These are phyloP conservation scores for Melocanna baccifera DNA, from an alignment of 176 grass and related monocot genomes.

Conservation along the genomic window DNA sequence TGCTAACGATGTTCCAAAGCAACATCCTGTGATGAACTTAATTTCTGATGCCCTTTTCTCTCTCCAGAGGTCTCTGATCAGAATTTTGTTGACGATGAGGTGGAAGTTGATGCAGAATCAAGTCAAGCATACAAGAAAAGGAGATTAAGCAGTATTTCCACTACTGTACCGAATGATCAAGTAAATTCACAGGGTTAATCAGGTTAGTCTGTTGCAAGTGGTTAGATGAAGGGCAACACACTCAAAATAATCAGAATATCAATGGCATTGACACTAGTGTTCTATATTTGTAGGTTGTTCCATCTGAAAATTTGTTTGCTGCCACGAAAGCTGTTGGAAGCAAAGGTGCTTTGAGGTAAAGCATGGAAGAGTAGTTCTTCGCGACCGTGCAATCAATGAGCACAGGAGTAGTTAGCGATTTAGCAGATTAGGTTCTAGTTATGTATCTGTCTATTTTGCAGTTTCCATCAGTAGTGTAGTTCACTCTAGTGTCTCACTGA, in stretches of 20 bases:
- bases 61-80: constrained; percentile 85
- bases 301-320: neutral
- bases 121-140: constrained; percentile 50
- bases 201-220: neutral
- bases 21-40: neutral
- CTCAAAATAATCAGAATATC: neutral
- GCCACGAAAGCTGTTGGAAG: neutral
- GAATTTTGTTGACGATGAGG: constrained; percentile 71
- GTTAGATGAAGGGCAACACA: neutral
- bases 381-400: neutral
- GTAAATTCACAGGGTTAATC: constrained; percentile 34
- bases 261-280: neutral
- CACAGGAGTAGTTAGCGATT: constrained; percentile 6
- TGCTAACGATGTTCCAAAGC: neutral
- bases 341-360: constrained; percentile 22
- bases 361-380: neutral
- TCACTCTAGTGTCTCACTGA: neutral
- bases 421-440: neutral
- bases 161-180: constrained; percentile 34
- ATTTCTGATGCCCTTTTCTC: constrained; percentile 26
- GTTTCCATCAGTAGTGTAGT: neutral
- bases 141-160: constrained; percentile 22
- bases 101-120: constrained; percentile 45
- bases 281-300: constrained; percentile 27
- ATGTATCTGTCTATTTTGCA: constrained; percentile 3